Evolutionary conservation across 352 stramenopile species (phyloP).

Genomic region (Blastocystis sp.): DNA sequence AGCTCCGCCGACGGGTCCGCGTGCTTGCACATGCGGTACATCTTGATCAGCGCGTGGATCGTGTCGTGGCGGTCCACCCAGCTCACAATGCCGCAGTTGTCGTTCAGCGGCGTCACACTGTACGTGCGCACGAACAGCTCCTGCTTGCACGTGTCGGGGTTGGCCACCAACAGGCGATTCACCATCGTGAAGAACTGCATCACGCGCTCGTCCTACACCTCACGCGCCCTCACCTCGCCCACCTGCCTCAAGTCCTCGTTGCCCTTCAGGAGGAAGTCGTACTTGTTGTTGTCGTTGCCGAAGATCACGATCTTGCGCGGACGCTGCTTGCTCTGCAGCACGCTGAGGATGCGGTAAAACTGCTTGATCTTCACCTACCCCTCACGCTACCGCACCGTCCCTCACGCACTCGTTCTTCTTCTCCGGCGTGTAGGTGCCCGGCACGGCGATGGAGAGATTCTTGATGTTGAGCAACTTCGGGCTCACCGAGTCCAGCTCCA

Average conservation of each 20-base stretch:
- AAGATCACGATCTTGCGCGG: constrained; percentile 94
- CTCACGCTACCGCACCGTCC: constrained; percentile 77
- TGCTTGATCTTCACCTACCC: constrained; percentile 84
- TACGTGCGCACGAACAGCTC: constrained; percentile 94
- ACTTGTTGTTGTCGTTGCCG: constrained; percentile 94
- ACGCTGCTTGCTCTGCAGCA: constrained; percentile 97
- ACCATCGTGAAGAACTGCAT: constrained; percentile 99
- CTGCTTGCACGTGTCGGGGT: constrained; percentile 92
- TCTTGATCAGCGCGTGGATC: constrained; percentile 93
- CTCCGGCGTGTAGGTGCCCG: constrained; percentile 85
- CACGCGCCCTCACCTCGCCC: neutral
- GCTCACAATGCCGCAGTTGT: constrained; percentile 95
- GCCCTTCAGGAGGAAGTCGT: constrained; percentile 98
- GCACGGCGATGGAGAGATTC: constrained; percentile 92
- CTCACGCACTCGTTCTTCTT: constrained; percentile 40
- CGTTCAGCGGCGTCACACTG: constrained; percentile 93
- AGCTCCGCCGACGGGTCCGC: constrained; percentile 30
- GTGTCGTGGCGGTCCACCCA: constrained; percentile 98
- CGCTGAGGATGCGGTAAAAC: constrained; percentile 90
- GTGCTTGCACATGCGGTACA: constrained; percentile 84
- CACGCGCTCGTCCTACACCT: constrained; percentile 89
- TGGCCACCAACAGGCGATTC: constrained; percentile 95
- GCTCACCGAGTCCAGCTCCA: constrained; percentile 94
- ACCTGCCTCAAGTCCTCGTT: constrained; percentile 96
- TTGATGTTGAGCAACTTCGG: constrained; percentile 88